Percentiles rank a stretch among this genome's conserved stretches.
Evolutionary conservation across 108 stramenopile species (phyloP).

Genomic region (Fragilaria crotonensis): DNA sequence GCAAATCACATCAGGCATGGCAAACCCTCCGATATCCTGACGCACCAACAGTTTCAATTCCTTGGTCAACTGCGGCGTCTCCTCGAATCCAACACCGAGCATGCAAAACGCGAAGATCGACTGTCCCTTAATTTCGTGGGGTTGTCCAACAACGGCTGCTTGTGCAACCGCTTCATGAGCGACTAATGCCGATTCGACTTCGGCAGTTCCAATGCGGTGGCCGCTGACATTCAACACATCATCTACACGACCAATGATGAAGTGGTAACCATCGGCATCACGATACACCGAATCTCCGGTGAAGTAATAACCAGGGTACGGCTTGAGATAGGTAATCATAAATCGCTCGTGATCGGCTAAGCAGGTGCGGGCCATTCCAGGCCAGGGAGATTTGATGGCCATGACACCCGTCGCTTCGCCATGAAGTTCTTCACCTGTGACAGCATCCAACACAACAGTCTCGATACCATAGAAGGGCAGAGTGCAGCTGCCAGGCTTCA

Average conservation of each 20-base stretch:
- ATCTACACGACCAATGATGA: conserved; percentile 96
- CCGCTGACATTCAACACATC: conserved; percentile 96
- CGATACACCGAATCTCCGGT: conserved; percentile 91
- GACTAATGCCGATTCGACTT: conserved; percentile 92
- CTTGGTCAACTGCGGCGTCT: conserved; percentile 66
- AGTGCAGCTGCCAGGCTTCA: conserved; percentile 94
- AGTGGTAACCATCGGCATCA: conserved; percentile 93
- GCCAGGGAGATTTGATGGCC: conserved; percentile 91
- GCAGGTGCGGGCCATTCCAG: conserved; percentile 92
- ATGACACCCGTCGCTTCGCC: conserved; percentile 80
- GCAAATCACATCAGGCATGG: conserved; percentile 86
- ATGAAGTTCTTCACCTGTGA: conserved; percentile 52
- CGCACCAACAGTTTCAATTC: conserved; percentile 76
- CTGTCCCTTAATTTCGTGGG: conserved; percentile 90
- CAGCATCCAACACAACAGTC: conserved; percentile 83
- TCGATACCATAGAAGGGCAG: conserved; percentile 94
- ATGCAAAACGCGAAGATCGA: conserved; percentile 81
- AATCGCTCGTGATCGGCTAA: conserved; percentile 93
- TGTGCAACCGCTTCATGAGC: conserved; percentile 83
- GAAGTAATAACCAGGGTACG: conserved; percentile 96
- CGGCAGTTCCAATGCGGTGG: conserved; percentile 93
- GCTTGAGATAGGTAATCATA: conserved; percentile 84
- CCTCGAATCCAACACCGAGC: conserved; percentile 53
- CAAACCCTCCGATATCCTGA: conserved; percentile 87
- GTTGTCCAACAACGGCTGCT: conserved; percentile 88